These are phyloP conservation scores for Eucalyptus victrix DNA, from an alignment of 345 rosid genomes.

Conservation along the genomic window DNA sequence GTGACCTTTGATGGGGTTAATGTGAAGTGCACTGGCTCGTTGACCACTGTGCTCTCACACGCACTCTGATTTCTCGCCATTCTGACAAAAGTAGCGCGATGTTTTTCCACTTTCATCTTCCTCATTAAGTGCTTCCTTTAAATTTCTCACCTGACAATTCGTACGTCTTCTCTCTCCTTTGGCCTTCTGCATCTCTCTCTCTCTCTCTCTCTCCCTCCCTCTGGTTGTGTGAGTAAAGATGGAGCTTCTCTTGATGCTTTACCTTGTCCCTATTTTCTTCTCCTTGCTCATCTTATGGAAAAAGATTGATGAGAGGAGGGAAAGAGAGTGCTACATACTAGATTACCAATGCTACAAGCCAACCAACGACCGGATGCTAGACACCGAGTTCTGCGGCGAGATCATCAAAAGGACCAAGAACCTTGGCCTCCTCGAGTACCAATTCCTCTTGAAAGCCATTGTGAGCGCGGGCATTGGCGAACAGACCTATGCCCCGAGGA, in stretches of 20 bases:
- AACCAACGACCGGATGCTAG: conserved; percentile 19
- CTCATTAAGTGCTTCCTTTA: background rate
- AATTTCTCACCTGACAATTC: background rate
- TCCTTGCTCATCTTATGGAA: background rate
- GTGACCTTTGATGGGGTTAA: background rate
- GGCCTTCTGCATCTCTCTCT: background rate
- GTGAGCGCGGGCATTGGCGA: conserved; percentile 42
- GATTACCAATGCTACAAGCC: conserved; percentile 37
- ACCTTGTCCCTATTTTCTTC: conserved; percentile 5
- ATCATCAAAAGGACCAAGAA: conserved; percentile 19
- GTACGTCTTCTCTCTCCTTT: background rate
- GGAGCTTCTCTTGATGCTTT: conserved; percentile 11
- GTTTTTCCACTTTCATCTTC: background rate
- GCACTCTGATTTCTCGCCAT: background rate
- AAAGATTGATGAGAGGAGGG: conserved; percentile 3
- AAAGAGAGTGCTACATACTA: conserved; percentile 24
- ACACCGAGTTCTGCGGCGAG: conserved; percentile 18
- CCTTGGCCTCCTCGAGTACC: conserved; percentile 31
- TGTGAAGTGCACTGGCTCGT: background rate
- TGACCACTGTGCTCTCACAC: background rate
- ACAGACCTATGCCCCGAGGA: conserved; percentile 24
- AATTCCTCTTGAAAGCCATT: conserved; percentile 35
- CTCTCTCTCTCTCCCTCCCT: conserved; percentile 1
- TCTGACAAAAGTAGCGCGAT: background rate
- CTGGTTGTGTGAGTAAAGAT: background rate